phyloP scores from a whole-genome alignment of 768 basidiomycete species.

The Strobilomyces dryophilus region DNA sequence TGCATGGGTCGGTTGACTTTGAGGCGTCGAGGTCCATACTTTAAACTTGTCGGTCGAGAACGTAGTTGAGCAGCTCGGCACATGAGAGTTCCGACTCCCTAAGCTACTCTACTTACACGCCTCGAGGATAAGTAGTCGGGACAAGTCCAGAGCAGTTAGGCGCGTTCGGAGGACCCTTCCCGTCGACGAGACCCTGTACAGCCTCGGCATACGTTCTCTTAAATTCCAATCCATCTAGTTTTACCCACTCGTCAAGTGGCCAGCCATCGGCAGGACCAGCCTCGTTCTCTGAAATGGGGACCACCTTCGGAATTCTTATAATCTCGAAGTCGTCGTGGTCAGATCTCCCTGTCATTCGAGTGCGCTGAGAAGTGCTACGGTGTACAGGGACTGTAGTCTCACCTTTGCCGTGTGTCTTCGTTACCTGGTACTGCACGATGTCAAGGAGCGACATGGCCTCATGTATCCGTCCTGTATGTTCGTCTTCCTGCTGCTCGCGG shows the following conservation, averaged over 20 bases:
- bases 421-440: conserved; percentile 1
- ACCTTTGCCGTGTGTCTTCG: conserved; percentile 14
- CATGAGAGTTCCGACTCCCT: too few relatives aligned
- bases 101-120: background rate
- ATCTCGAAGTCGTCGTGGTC: conserved; percentile 23
- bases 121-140: background rate
- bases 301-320: conserved; percentile 16
- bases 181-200: conserved; percentile 7
- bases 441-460: conserved; percentile 8
- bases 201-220: conserved; percentile 25
- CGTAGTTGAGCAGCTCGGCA: too few relatives aligned
- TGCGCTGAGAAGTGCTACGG: background rate
- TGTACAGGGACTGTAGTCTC: background rate
- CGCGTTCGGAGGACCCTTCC: background rate
- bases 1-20: too few relatives aligned
- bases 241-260: conserved; percentile 18
- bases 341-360: conserved; percentile 6
- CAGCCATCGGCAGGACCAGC: conserved; percentile 1
- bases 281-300: conserved; percentile 13
- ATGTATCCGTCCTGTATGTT: background rate
- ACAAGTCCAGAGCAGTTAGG: background rate
- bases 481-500: background rate
- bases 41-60: too few relatives aligned
- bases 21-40: too few relatives aligned
- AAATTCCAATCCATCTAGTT: conserved; percentile 11